These are phyloP conservation scores for Phytophthora syringae DNA, from an alignment of 352 stramenopile genomes.

Conservation along the genomic window DNA sequence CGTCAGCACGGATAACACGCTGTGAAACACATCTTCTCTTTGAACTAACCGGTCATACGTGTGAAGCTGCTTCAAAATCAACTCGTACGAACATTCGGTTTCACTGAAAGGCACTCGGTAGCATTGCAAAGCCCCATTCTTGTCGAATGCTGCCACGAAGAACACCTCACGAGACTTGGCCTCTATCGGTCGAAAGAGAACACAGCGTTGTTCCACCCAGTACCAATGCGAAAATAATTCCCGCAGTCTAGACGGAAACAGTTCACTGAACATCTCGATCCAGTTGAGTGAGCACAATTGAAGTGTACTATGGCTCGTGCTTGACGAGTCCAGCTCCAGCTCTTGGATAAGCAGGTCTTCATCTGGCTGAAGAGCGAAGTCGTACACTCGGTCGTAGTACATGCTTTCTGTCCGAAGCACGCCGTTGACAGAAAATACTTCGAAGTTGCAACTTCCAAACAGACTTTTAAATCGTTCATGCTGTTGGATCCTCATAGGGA, in stretches of 20 bases:
- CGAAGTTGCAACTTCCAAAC: conserved; percentile 59
- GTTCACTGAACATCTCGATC: conserved; percentile 19
- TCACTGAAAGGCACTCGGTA: conserved; percentile 47
- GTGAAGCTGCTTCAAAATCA: conserved; percentile 14
- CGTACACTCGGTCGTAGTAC: conserved; percentile 39
- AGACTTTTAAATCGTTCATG: conserved; percentile 39
- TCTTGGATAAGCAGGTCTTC: conserved; percentile 48
- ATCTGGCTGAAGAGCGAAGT: conserved; percentile 37
- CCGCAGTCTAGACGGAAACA: conserved; percentile 35
- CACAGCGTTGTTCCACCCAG: conserved; percentile 47
- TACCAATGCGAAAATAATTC: conserved; percentile 59
- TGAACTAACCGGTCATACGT: conserved; percentile 41
- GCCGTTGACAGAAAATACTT: conserved; percentile 40
- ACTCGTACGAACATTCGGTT: conserved; percentile 9
- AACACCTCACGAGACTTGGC: conserved; percentile 26
- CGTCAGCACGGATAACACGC: conserved; percentile 19
- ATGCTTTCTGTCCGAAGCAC: conserved; percentile 39
- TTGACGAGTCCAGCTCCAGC: conserved; percentile 1
- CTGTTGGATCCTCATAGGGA: conserved; percentile 39
- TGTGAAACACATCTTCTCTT: conserved; percentile 1
- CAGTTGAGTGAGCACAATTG: conserved; percentile 45
- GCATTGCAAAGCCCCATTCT: conserved; percentile 16
- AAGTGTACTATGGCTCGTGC: conserved; percentile 22
- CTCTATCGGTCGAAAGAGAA: conserved; percentile 41
- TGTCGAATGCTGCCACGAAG: conserved; percentile 32